Conservation (phyloP, 2,329 filamentous ascomycete genomes). For the Phialemonium atrogriseum region DNA sequence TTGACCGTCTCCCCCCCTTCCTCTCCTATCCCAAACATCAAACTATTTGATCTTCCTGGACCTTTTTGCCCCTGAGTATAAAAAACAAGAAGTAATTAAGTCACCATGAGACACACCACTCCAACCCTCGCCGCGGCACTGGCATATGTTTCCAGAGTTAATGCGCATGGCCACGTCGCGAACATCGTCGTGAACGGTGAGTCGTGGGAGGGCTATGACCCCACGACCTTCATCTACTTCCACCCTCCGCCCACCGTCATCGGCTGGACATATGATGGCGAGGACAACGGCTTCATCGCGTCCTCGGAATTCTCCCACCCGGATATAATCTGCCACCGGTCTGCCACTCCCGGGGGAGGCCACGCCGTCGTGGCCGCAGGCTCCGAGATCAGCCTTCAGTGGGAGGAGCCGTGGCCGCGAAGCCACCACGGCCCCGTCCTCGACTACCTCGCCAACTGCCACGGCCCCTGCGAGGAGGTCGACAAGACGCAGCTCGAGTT, state of each 20-base stretch:
- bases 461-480: constrained; percentile 44
- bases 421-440: constrained; percentile 47
- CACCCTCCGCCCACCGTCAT: constrained; percentile 26
- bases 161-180: constrained; percentile 34
- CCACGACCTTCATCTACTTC: constrained; percentile 26
- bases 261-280: constrained; percentile 32
- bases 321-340: constrained; percentile 40
- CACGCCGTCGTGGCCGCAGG: constrained; percentile 30
- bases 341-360: constrained; percentile 25
- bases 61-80: too few relatives aligned
- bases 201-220: constrained; percentile 32
- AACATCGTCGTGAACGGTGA: constrained; percentile 35
- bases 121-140: too few relatives aligned
- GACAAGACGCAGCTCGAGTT: constrained; percentile 46
- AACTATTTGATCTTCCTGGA: too few relatives aligned
- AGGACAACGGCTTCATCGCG: constrained; percentile 43
- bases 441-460: constrained; percentile 54
- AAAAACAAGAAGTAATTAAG: too few relatives aligned
- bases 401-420: constrained; percentile 31
- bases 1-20: too few relatives aligned
- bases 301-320: constrained; percentile 26
- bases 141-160: too few relatives aligned
- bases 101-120: too few relatives aligned
- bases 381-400: constrained; percentile 29
- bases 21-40: too few relatives aligned